Evolutionary conservation across 2,329 filamentous ascomycete genomes (phyloP).

Genomic region (Neoarthrinium moseri): DNA sequence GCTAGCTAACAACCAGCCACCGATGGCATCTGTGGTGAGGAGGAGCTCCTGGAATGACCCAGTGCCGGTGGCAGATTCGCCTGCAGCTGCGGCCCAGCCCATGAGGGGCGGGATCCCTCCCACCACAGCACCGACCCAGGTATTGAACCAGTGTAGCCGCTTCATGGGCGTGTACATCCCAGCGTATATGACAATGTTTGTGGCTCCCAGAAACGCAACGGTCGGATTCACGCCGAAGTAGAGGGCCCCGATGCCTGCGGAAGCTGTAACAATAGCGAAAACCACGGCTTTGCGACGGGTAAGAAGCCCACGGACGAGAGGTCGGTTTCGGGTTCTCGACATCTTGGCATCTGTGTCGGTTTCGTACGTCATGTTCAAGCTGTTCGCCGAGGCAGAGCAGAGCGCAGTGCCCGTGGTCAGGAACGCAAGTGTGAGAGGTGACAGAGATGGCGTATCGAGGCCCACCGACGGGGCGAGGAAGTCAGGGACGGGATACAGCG

Average conservation of each 20-base stretch:
- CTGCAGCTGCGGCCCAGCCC: conserved; percentile 95
- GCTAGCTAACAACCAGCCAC: conserved; percentile 85
- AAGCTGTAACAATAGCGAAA: conserved; percentile 76
- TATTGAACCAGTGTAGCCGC: conserved; percentile 81
- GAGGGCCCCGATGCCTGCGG: conserved; percentile 67
- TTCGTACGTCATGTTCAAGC: conserved; percentile 97
- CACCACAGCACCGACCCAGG: conserved; percentile 90
- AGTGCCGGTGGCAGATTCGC: conserved; percentile 75
- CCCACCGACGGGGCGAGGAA: conserved; percentile 68
- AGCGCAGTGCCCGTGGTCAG: conserved; percentile 86
- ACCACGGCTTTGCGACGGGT: conserved; percentile 67
- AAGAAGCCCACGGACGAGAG: conserved; percentile 80
- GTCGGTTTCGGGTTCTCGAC: conserved; percentile 87
- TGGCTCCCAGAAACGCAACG: conserved; percentile 77
- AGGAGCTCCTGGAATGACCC: conserved; percentile 78
- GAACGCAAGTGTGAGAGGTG: conserved; percentile 87
- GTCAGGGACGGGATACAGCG: conserved; percentile 87
- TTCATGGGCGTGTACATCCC: conserved; percentile 93
- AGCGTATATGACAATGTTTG: conserved; percentile 88
- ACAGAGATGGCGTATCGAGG: conserved; percentile 73
- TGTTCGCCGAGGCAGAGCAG: conserved; percentile 87
- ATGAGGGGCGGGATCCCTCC: conserved; percentile 94
- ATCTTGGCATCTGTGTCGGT: conserved; percentile 87
- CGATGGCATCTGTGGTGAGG: conserved; percentile 62
- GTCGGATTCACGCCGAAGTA: conserved; percentile 94